Evolutionary conservation across 768 basidiomycete genomes (phyloP).

Genomic region (Calocybe cyanea): DNA sequence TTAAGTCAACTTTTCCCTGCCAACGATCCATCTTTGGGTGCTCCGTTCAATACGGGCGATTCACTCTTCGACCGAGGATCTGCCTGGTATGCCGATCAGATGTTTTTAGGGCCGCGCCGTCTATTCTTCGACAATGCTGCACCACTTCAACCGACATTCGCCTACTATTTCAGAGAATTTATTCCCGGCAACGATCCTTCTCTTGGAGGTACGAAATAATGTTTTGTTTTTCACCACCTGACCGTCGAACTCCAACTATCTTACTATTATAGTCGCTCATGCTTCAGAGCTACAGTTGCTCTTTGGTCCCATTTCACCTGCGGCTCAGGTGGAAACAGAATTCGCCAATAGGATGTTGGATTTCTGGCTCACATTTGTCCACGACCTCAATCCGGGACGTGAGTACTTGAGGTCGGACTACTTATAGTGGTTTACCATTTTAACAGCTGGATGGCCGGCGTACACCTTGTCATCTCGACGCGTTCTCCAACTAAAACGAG

Average conservation of each 20-base stretch:
- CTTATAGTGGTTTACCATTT: not conserved
- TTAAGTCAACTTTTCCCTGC: slow-evolving; percentile 42
- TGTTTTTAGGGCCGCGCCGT: slow-evolving; percentile 50
- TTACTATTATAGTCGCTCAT: slow-evolving; percentile 36
- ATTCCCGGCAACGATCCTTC: slow-evolving; percentile 48
- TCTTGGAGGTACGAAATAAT: slow-evolving; percentile 48
- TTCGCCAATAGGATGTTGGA: slow-evolving; percentile 48
- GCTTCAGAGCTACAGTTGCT: slow-evolving; percentile 44
- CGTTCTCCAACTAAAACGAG: slow-evolving; percentile 47
- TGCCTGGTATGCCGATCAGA: slow-evolving; percentile 56
- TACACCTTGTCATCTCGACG: slow-evolving; percentile 30
- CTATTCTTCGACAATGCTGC: slow-evolving; percentile 49
- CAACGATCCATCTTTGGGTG: slow-evolving; percentile 43
- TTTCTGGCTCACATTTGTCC: slow-evolving; percentile 55
- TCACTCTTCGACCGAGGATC: slow-evolving; percentile 53
- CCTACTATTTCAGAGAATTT: slow-evolving; percentile 53
- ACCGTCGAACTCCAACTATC: not conserved
- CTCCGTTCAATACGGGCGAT: slow-evolving; percentile 56
- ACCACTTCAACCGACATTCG: slow-evolving; percentile 44
- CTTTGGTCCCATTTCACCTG: slow-evolving; percentile 42
- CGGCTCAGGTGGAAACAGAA: slow-evolving; percentile 32
- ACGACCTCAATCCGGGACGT: slow-evolving; percentile 56
- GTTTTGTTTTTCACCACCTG: not conserved
- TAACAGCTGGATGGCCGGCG: slow-evolving; percentile 42
- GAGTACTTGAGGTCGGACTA: slow-evolving; percentile 16